Base-by-base conservation (phyloP, 2,329 filamentous ascomycete genomes). In the Fusarium oxysporum region DNA sequence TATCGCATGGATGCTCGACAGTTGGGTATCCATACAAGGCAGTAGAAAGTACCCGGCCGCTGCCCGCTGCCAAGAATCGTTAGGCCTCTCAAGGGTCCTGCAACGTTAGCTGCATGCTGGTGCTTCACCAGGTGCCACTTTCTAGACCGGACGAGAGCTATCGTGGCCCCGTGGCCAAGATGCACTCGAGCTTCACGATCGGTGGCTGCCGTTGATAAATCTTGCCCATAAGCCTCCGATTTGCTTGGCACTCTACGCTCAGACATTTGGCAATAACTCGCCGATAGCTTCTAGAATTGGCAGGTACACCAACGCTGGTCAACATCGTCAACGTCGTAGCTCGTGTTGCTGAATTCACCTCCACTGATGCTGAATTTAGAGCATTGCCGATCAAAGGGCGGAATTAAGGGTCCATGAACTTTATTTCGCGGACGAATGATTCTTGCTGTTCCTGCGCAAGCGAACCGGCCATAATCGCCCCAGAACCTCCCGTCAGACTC, bases 381-480 rank as follows among this genome's bases (percentile, higher is more conserved):
- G 48, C 32, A 56, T 43, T 68, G 66, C 56, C 62, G 66, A 61
- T 63, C 70, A 55, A 58, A 41, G 28, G 45, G 40, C 47, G 53
- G 41, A 45, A 67, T 35, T 65, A 70, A 69, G 66, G 66, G 62
- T 64, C 66, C 50, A 54, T 48, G 65, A 67, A 45, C 70, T 73
- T 48, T 57, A 68, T 58, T 67, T 71, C 50, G 17, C 35, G 25
- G 48, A 53, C 41, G 45, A 56, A 62, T 50, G 54, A 44, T 35
- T 64, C 58, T 25, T 62, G 62, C 44, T 47, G 71, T 74, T 74
- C 68, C 71, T 74, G 68, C 71, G 61, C 69, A 72, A 69, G 71
- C 63, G 71, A 74, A 72, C 45, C 30, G 32, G 61, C 47, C 59
- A 37, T 56, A n/a, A 59, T 68, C 56, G 58, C 45, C 67, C 44